A percentile compares a stretch with the other conserved stretches of the same genome.
phyloP scores from a whole-genome alignment of 306 rosid genomes.

The Cucumis hystrix region DNA sequence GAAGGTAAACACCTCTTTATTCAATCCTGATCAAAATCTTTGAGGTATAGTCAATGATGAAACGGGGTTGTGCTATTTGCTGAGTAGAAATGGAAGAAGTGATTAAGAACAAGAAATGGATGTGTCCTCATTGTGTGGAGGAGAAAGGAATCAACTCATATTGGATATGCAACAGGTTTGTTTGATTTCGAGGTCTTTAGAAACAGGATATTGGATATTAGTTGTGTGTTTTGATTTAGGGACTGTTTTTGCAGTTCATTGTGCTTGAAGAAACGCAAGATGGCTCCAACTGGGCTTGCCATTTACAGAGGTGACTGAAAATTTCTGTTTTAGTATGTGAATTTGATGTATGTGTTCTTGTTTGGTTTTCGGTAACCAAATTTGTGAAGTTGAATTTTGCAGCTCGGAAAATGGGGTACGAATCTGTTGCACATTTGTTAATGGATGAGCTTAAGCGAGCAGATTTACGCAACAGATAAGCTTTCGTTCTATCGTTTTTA shows the following conservation, averaged over 20 bases:
- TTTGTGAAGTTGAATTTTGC: background rate
- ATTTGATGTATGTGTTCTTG: background rate
- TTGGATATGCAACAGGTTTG: conserved; percentile 81
- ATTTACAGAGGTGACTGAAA: conserved; percentile 35
- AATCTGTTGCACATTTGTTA: conserved; percentile 60
- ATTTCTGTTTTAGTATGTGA: background rate
- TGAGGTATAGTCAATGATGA: background rate
- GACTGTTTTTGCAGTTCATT: conserved; percentile 28
- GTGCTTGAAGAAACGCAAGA: conserved; percentile 48
- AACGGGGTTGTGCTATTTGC: background rate
- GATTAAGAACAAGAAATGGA: conserved; percentile 51
- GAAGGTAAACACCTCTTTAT: conserved; percentile 35
- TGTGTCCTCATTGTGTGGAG: conserved; percentile 78
- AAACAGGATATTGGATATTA: background rate
- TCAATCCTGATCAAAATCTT: background rate
- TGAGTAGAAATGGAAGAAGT: conserved; percentile 46
- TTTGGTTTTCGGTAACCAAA: background rate
- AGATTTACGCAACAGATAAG: conserved; percentile 10
- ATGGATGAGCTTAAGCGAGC: conserved; percentile 49
- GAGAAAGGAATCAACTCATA: conserved; percentile 41
- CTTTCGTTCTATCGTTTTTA: background rate
- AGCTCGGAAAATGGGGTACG: conserved; percentile 50
- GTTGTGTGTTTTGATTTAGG: background rate
- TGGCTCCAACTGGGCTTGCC: conserved; percentile 58
- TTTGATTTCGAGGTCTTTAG: background rate